phyloP scores from a whole-genome alignment of 306 rosid species.

The Luffa aegyptiaca region DNA sequence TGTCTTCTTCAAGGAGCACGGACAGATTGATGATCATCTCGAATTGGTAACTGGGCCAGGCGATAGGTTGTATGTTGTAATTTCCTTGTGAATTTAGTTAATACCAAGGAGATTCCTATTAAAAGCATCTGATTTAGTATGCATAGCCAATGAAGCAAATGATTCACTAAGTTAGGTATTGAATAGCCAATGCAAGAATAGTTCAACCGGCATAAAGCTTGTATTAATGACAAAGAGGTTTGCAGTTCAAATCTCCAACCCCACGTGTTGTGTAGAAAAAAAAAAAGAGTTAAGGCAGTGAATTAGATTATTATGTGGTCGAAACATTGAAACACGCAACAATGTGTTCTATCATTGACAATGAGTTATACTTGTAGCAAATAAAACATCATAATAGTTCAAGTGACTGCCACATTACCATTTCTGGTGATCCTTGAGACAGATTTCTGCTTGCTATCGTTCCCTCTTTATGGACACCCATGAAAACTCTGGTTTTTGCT shows the following conservation, averaged over 20 bases:
- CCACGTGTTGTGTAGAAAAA: too few species aligned
- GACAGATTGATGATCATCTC: not conserved
- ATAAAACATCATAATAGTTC: not conserved
- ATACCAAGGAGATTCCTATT: not conserved
- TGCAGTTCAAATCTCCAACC: too few species aligned
- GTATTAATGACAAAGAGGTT: too few species aligned
- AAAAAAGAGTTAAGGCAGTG: not conserved
- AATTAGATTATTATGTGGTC: not conserved
- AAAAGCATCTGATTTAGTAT: not conserved
- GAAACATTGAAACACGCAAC: not conserved
- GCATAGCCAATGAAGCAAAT: not conserved
- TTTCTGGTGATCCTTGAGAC: constrained; percentile 27
- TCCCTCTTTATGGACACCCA: constrained; percentile 59
- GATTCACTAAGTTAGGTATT: not conserved
- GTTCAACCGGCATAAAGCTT: too few species aligned
- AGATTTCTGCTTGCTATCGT: constrained; percentile 31
- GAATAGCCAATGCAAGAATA: not conserved
- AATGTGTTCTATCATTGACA: not conserved
- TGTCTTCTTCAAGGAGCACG: not conserved
- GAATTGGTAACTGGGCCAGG: not conserved
- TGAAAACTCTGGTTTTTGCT: constrained; percentile 14
- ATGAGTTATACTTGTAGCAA: not conserved
- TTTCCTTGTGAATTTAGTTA: not conserved
- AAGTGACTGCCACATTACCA: constrained; percentile 25
- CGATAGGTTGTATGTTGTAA: not conserved